These are phyloP conservation scores for Suillus plorans DNA, from an alignment of 768 basidiomycete species.

Conservation along the genomic window DNA sequence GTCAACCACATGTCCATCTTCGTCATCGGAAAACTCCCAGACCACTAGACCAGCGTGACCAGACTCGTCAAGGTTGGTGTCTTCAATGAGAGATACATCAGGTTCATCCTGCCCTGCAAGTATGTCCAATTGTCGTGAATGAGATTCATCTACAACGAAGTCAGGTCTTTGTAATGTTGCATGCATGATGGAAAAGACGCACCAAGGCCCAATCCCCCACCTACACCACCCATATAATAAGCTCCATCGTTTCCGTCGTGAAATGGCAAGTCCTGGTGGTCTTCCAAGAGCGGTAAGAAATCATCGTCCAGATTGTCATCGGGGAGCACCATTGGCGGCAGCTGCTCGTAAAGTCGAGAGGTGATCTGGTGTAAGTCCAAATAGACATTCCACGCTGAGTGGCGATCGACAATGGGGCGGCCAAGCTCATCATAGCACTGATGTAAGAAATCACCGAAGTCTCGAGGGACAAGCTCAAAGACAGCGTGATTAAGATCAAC, in stretches of 20 bases:
- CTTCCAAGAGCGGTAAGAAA: neutral
- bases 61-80: neutral
- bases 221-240: conserved; percentile 8
- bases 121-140: neutral
- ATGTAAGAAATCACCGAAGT: neutral
- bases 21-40: neutral
- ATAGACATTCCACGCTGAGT: neutral
- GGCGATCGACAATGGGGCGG: neutral
- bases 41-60: conserved; percentile 1
- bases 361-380: neutral
- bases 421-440: neutral
- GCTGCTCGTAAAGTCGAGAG: neutral
- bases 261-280: conserved; percentile 12
- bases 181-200: neutral
- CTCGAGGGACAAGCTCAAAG: neutral
- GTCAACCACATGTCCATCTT: neutral
- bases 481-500: neutral
- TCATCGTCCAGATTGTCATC: neutral
- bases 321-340: neutral
- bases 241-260: conserved; percentile 15
- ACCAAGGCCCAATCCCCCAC: neutral
- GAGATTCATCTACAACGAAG: neutral
- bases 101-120: conserved; percentile 4
- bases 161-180: neutral
- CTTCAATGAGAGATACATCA: neutral